Base-by-base conservation (phyloP, 2,329 filamentous ascomycete species). In the Mariannaea elegans region DNA sequence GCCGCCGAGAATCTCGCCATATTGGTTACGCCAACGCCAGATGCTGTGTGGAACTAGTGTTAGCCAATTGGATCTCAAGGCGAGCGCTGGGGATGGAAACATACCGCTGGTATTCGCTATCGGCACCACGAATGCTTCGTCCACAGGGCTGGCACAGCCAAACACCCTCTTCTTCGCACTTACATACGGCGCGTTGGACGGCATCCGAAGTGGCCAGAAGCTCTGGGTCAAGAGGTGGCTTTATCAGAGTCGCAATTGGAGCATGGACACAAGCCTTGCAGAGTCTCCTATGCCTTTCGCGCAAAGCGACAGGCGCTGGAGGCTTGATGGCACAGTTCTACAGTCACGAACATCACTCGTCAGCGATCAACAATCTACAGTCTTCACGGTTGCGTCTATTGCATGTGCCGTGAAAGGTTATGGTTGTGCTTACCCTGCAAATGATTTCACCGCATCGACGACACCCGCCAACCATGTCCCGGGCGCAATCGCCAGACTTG, bases 281-380 rank as follows among this genome's bases (percentile, higher is more conserved):
- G 3, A 97, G 84, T 19, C 94, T 87, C 48, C 94, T 90, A 73
- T 96, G 90, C 36, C 94, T 88, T 62, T 90, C 86, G 39, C 87
- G 88, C 34, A 97, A 82, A 19, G 87, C 82, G 29, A 83, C 80
- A 2, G 84, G 81, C 3, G 90, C 86, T 1, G 92, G 93, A 0
- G 91, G 88, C 76, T 97, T 97, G 71, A 92, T 90, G 6, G 90
- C 89, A 76, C 94, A 98, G 69, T 98, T 98, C 93, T 97, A 74
- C 51, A 44, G 7, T 19, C 32, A 24, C 16, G 36, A n/a, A 12
- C 10, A 13, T 23, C 27, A 55, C 36, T 32, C 13, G 36, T 64
- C 38, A 69, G 61, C 31, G 62, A 63, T 52, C 18, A 7, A 34
- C 54, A 9, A 32, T 38, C 19, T 39, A 31, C 29, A 42, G 13